These are phyloP conservation scores for Eugenia klotzschiana DNA, from an alignment of 441 rosid species.

Conservation along the genomic window DNA sequence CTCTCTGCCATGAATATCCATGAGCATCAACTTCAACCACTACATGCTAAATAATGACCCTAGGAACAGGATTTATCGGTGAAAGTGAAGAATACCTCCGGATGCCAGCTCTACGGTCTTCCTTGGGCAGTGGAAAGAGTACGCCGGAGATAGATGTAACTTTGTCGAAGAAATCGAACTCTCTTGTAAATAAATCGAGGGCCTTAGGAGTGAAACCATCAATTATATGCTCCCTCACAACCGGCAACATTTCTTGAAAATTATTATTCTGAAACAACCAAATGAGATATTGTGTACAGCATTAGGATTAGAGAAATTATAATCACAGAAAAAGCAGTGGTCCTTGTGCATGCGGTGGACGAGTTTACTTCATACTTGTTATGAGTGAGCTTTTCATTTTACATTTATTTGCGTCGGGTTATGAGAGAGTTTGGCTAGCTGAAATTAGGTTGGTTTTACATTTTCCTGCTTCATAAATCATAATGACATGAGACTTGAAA, in stretches of 20 bases:
- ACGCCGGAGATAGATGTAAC: constrained; percentile 88
- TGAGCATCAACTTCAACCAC: constrained; percentile 6
- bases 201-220: constrained; percentile 78
- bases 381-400: background rate
- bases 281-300: constrained; percentile 1
- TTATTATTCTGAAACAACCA: constrained; percentile 47
- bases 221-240: constrained; percentile 69
- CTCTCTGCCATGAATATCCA: constrained; percentile 35
- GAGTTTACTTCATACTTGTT: background rate
- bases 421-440: background rate
- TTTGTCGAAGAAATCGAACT: constrained; percentile 86
- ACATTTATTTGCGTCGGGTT: background rate
- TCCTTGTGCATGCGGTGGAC: background rate
- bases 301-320: background rate
- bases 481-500: background rate
- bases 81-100: constrained; percentile 38
- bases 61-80: background rate
- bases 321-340: background rate
- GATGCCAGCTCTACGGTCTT: constrained; percentile 93
- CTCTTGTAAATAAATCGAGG: constrained; percentile 64
- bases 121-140: constrained; percentile 69
- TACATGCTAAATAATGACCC: background rate
- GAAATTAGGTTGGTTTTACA: background rate
- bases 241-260: constrained; percentile 67
- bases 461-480: background rate